Evolutionary conservation across 2,329 filamentous ascomycete species (phyloP), one percentile per base, ranked within the genome.

Genomic region (Orbilia quercus): DNA sequence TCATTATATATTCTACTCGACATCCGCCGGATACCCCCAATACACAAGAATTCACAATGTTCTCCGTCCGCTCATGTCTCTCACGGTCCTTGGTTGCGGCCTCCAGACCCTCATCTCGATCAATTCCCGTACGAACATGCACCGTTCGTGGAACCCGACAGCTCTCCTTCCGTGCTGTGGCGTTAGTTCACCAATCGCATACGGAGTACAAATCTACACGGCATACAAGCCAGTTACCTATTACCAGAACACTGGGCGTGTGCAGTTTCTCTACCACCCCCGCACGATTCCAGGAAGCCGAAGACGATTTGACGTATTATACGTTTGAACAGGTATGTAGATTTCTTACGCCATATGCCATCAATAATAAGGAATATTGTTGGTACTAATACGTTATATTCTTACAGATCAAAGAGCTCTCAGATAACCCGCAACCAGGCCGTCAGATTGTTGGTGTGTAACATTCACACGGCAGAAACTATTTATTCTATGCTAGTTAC

Each of bases 361-460:
- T n/a, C n/a, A n/a, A n/a, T n/a, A n/a, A n/a, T n/a, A n/a, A n/a
- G n/a, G 28, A 9, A 5, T 9, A 31, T 31, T 31, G 28, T 9
- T 9, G 9, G 28, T 31, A n/a, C 28, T 31, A 31, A 31, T 31
- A 31, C 9, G n/a, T 9, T 5, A 31, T 31, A 31, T 9, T 31
- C 28, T 31, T 14, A 11, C 14, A 28, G 51, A 45, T 71, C n/a
- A 45, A 71, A 18, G 36, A 44, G 20, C 25, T 71, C 1, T 63
- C 66, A 38, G 47, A 65, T n/a, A 72, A 65, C 12, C 67, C 67
- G 28, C 44, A 64, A 7, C 45, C 59, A 7, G 54, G 45, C 16
- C 34, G 53, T 40, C 6, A 65, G 22, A 59, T 72, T 14, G 44
- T 72, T 20, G 67, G 67, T 72, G 58, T 25, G 66, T 55, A 3